Conservation (phyloP, 345 rosid species). For the Brassica cretica region DNA sequence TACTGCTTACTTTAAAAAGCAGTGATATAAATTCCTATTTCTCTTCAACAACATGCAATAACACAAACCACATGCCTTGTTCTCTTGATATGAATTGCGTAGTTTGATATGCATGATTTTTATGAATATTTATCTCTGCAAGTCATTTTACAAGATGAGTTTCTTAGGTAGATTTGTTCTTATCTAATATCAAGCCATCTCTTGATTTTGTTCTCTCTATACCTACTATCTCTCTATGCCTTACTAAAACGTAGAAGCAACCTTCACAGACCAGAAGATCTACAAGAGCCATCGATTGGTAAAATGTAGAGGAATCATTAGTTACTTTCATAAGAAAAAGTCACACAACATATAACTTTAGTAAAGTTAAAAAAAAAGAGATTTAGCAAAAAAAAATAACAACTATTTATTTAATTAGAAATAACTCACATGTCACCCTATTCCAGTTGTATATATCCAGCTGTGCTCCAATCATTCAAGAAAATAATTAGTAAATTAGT, state of each 20-base stretch:
- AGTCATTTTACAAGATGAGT: not conserved
- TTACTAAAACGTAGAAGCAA: not conserved
- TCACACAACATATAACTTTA: not conserved
- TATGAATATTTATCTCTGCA: not conserved
- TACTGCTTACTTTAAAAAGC: not conserved
- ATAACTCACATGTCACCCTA: not conserved
- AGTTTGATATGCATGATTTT: not conserved
- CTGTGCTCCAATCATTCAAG: not conserved
- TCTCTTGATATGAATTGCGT: not conserved
- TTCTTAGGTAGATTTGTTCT: not conserved
- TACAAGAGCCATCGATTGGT: not conserved
- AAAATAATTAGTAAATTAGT: not conserved
- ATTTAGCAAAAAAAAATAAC: not conserved
- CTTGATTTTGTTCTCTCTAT: not conserved
- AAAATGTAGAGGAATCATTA: not conserved
- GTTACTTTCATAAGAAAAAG: not conserved
- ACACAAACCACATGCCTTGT: conserved; percentile 14
- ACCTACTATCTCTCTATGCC: not conserved
- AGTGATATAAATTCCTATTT: not conserved
- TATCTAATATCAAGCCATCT: not conserved
- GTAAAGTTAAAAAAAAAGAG: not conserved
- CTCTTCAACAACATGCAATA: not conserved
- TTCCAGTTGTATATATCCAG: not conserved
- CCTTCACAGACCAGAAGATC: not conserved
- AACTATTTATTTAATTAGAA: not conserved